Conservation (phyloP, 306 rosid species). For the Quercus parvula region DNA sequence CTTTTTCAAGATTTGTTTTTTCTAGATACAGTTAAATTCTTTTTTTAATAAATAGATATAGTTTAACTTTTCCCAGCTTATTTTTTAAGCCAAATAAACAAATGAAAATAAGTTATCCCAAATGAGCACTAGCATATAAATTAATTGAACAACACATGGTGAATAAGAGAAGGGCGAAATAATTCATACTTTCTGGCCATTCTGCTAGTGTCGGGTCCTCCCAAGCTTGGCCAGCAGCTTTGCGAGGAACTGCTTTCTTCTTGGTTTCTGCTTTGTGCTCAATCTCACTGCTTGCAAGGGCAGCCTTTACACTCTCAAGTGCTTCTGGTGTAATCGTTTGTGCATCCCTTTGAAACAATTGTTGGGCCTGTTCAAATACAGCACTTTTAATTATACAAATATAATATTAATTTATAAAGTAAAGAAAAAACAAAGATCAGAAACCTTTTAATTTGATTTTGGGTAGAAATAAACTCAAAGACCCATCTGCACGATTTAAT, state of each 20-base stretch:
- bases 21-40: too few species aligned
- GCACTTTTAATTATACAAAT: neutral
- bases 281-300: constrained; percentile 81
- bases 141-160: neutral
- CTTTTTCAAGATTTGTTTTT: too few species aligned
- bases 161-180: neutral
- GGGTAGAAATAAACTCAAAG: too few species aligned
- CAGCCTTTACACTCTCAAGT: constrained; percentile 89
- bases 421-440: neutral
- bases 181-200: constrained; percentile 84
- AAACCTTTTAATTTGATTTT: too few species aligned
- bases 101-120: too few species aligned
- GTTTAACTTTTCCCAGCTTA: too few species aligned
- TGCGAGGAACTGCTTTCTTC: constrained; percentile 92
- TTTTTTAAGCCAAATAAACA: too few species aligned
- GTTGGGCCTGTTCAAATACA: constrained; percentile 67
- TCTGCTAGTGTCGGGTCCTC: constrained; percentile 94
- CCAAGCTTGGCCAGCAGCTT: constrained; percentile 95
- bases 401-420: neutral
- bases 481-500: neutral
- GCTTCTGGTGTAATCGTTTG: constrained; percentile 91
- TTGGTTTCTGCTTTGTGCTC: constrained; percentile 81
- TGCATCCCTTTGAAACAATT: constrained; percentile 90
- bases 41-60: too few species aligned
- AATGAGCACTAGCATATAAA: neutral